Evolutionary conservation across 2,329 filamentous ascomycete genomes (phyloP).

Genomic region (Calonectria pteridis): DNA sequence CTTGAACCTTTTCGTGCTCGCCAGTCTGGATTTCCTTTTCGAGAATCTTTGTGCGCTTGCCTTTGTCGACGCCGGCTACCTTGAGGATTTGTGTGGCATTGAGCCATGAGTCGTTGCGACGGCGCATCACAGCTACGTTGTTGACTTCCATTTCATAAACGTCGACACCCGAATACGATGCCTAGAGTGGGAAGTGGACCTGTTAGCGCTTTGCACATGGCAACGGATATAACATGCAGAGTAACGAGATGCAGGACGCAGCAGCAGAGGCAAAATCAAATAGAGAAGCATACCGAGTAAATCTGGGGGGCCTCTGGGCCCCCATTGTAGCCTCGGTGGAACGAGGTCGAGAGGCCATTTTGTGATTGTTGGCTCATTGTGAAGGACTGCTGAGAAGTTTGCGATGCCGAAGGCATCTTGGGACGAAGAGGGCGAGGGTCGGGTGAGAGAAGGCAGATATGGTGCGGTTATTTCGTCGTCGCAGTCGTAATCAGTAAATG

Average conservation of each 20-base stretch:
- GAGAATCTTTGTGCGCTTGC: constrained; percentile 95
- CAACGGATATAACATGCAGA: neutral
- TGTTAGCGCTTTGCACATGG: constrained; percentile 32
- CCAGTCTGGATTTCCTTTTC: constrained; percentile 98
- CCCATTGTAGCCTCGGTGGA: constrained; percentile 50
- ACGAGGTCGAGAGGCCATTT: constrained; percentile 52
- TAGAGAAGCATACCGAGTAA: constrained; percentile 66
- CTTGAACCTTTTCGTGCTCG: constrained; percentile 98
- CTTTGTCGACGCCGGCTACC: constrained; percentile 96
- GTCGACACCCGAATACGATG: constrained; percentile 93
- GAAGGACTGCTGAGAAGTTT: constrained; percentile 69
- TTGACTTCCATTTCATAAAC: constrained; percentile 99
- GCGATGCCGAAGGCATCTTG: constrained; percentile 59
- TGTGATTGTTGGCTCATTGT: constrained; percentile 68
- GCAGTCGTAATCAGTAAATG: neutral
- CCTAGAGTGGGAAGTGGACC: constrained; percentile 56
- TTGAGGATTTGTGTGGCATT: constrained; percentile 99
- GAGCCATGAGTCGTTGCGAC: constrained; percentile 93
- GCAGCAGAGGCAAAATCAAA: neutral
- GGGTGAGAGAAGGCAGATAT: neutral
- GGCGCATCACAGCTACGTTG: constrained; percentile 92
- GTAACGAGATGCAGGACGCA: neutral
- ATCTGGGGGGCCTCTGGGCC: constrained; percentile 65
- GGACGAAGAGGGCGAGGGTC: neutral
- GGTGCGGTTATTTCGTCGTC: constrained; percentile 5